Conservation (phyloP, 192 early-diverging fungal species). For the Coemansia sp. region DNA sequence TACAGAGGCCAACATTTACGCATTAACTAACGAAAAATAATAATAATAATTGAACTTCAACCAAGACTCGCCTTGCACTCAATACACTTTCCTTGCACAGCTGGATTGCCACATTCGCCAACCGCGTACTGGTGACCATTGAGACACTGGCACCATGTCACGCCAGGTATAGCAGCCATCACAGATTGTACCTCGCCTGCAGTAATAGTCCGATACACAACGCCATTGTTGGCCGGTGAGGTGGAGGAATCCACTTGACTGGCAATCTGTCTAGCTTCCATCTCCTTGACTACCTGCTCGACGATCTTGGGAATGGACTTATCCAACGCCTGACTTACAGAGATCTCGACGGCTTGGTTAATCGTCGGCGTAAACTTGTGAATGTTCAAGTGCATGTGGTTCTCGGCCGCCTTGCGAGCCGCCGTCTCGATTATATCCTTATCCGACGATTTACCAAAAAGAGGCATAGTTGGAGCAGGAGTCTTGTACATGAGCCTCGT, state of each 20-base stretch:
- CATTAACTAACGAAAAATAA: no score
- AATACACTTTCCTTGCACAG: constrained; percentile 20
- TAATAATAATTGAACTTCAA: no score
- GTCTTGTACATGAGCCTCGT: background rate
- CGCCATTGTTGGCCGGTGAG: background rate
- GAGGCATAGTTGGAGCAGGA: background rate
- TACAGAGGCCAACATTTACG: no score
- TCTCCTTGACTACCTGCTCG: background rate
- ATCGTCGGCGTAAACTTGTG: constrained; percentile 12
- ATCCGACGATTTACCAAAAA: background rate
- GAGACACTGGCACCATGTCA: constrained; percentile 26
- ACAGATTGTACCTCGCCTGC: constrained; percentile 25
- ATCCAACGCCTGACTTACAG: background rate
- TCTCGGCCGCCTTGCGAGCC: constrained; percentile 9
- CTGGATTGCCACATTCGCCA: constrained; percentile 42
- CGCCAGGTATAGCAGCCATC: constrained; percentile 25
- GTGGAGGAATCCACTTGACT: background rate
- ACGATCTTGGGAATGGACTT: constrained; percentile 3
- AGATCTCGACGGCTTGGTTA: constrained; percentile 1
- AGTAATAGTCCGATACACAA: constrained; percentile 22
- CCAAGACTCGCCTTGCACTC: background rate
- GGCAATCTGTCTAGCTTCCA: background rate
- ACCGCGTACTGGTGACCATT: constrained; percentile 38
- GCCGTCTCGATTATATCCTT: background rate
- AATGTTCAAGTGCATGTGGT: constrained; percentile 9